phyloP scores from a whole-genome alignment of 1,284 basidiomycete species.

The Xerocomus nothofagi region DNA sequence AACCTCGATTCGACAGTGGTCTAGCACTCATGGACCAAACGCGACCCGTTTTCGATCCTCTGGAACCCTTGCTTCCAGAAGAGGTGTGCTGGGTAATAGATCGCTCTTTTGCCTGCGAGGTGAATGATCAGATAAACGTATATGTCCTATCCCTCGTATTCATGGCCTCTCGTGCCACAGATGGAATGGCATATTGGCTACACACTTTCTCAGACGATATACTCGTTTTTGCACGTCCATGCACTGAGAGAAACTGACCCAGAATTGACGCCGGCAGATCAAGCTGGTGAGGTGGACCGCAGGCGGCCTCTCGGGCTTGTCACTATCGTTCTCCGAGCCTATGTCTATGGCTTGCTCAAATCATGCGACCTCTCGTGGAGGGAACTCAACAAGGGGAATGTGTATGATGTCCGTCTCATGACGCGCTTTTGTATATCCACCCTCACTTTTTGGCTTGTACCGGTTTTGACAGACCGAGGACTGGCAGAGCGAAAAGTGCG shows the following conservation, averaged over 20 bases:
- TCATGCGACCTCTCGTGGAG: constrained; percentile 81
- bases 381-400: constrained; percentile 70
- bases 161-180: constrained; percentile 43
- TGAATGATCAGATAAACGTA: constrained; percentile 38
- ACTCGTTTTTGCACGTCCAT: constrained; percentile 80
- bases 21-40: constrained; percentile 51
- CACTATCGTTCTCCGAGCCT: constrained; percentile 69
- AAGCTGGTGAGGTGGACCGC: constrained; percentile 21
- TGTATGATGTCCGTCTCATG: constrained; percentile 68
- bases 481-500: constrained; percentile 85
- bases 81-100: constrained; percentile 91
- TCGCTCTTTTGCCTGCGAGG: constrained; percentile 77
- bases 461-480: constrained; percentile 72
- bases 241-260: constrained; percentile 60
- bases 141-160: constrained; percentile 17
- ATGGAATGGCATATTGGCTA: constrained; percentile 87
- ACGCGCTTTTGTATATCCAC: constrained; percentile 11
- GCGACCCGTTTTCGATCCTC: constrained; percentile 62
- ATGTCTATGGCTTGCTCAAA: constrained; percentile 76
- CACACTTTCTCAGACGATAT: constrained; percentile 83
- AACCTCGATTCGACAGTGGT: constrained; percentile 87
- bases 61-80: constrained; percentile 60
- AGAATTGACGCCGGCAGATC: constrained; percentile 45
- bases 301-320: constrained; percentile 58
- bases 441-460: constrained; percentile 13